Percentiles rank a stretch among this genome's conserved stretches.
Conservation (phyloP, 208 protist species). For the Giardia muris region DNA sequence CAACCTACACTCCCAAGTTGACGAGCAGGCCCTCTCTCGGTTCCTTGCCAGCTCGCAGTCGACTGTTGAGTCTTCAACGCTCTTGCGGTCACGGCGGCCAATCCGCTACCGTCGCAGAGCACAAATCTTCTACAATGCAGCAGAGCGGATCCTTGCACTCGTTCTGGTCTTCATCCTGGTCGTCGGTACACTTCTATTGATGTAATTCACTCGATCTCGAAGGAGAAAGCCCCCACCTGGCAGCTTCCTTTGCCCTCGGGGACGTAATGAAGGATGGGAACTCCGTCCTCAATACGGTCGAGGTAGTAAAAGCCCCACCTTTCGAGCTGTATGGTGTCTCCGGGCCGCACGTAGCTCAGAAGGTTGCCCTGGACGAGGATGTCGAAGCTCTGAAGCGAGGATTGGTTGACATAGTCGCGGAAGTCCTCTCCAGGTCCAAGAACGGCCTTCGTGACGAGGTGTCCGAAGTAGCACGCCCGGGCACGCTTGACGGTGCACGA, state of each 20-base stretch:
- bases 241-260: background rate
- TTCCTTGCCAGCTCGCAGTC: no score
- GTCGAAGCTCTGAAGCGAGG: conserved; percentile 54
- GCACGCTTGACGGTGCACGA: conserved; percentile 46
- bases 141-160: no score
- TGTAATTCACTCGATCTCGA: conserved; percentile 8
- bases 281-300: conserved; percentile 48
- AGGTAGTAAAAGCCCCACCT: conserved; percentile 86
- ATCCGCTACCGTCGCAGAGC: no score
- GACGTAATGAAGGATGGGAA: conserved; percentile 18
- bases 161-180: no score
- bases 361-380: conserved; percentile 28
- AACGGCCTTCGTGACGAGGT: conserved; percentile 82
- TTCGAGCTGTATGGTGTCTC: conserved; percentile 80
- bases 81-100: no score
- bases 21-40: no score
- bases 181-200: no score
- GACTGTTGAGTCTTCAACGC: no score
- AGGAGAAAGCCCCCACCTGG: conserved; percentile 18
- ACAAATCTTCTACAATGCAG: no score
- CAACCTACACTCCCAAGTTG: no score
- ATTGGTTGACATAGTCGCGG: conserved; percentile 66
- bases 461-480: conserved; percentile 70
- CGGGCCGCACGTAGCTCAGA: conserved; percentile 55
- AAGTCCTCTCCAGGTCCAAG: conserved; percentile 72